phyloP scores from a whole-genome alignment of 1,284 basidiomycete genomes.

The Limonomyces culmigenus region DNA sequence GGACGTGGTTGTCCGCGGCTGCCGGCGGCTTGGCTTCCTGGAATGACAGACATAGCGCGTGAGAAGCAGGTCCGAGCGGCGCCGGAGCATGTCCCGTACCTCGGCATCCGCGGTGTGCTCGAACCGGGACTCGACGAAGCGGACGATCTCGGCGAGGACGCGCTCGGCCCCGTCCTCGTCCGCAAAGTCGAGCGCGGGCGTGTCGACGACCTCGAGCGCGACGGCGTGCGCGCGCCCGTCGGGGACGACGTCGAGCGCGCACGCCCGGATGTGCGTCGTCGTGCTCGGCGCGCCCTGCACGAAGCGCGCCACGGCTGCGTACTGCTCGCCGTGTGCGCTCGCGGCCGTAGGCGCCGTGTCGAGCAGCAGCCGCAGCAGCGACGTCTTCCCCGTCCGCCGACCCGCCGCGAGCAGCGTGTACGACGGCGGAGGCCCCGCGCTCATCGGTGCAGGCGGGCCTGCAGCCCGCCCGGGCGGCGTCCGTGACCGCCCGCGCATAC shows the following conservation, averaged over 20 bases:
- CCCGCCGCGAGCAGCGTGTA: slow-evolving; percentile 68
- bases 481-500: too few relatives aligned
- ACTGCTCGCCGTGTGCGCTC: slow-evolving; percentile 45
- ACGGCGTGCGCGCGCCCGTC: slow-evolving; percentile 31
- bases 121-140: slow-evolving; percentile 49
- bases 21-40: slow-evolving; percentile 55
- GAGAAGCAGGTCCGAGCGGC: slow-evolving; percentile 6
- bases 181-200: slow-evolving; percentile 53
- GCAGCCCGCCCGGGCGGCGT: neutral
- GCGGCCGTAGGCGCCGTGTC: slow-evolving; percentile 52
- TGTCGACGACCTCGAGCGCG: slow-evolving; percentile 58
- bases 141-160: slow-evolving; percentile 40
- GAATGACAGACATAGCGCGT: slow-evolving; percentile 4
- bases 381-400: slow-evolving; percentile 60
- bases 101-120: slow-evolving; percentile 54
- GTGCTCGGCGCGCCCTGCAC: slow-evolving; percentile 52
- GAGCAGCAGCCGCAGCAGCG: slow-evolving; percentile 60
- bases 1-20: slow-evolving; percentile 55
- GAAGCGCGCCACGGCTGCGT: slow-evolving; percentile 58
- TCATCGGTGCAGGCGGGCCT: slow-evolving; percentile 2
- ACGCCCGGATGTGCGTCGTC: slow-evolving; percentile 47
- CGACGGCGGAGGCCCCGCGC: slow-evolving; percentile 11
- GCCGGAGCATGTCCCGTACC: slow-evolving; percentile 19
- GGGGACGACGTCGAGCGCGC: slow-evolving; percentile 48
- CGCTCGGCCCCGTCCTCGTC: slow-evolving; percentile 43